Conservation (phyloP, 148 eudicot species). For the Mesembryanthemum crystallinum region DNA sequence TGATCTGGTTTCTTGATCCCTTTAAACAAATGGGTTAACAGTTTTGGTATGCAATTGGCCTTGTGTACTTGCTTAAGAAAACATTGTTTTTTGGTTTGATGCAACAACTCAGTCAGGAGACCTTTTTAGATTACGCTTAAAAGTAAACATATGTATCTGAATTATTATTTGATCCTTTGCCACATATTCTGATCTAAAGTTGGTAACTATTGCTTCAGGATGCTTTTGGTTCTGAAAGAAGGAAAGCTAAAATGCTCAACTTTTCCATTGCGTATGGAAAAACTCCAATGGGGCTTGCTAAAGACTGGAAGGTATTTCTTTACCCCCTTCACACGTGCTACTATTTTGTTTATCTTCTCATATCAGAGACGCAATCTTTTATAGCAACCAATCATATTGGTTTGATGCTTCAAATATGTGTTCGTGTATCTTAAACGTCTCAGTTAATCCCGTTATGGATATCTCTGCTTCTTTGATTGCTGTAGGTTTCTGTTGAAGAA, state of each 20-base stretch:
- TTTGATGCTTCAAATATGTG: neutral
- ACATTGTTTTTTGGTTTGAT: neutral
- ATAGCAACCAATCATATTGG: slow-evolving; percentile 2
- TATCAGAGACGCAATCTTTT: neutral
- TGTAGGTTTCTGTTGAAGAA: slow-evolving; percentile 82
- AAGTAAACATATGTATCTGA: neutral
- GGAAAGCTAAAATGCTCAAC: slow-evolving; percentile 99
- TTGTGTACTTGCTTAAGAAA: neutral
- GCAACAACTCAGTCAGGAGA: neutral
- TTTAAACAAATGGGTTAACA: neutral
- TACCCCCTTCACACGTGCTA: too few species aligned
- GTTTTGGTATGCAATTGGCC: neutral
- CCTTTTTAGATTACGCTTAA: neutral
- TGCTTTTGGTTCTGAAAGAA: slow-evolving; percentile 93
- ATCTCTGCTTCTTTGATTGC: slow-evolving; percentile 4
- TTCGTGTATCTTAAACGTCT: neutral
- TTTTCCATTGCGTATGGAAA: slow-evolving; percentile 98
- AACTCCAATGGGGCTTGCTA: slow-evolving; percentile 85
- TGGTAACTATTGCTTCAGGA: slow-evolving; percentile 51
- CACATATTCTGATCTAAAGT: neutral
- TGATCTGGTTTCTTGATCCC: too few species aligned
- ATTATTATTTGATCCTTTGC: neutral
- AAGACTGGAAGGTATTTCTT: slow-evolving; percentile 86
- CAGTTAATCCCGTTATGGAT: neutral
- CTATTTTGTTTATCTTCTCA: neutral